phyloP scores from a whole-genome alignment of 257 asterid species.

The Nicotiana tabacum region DNA sequence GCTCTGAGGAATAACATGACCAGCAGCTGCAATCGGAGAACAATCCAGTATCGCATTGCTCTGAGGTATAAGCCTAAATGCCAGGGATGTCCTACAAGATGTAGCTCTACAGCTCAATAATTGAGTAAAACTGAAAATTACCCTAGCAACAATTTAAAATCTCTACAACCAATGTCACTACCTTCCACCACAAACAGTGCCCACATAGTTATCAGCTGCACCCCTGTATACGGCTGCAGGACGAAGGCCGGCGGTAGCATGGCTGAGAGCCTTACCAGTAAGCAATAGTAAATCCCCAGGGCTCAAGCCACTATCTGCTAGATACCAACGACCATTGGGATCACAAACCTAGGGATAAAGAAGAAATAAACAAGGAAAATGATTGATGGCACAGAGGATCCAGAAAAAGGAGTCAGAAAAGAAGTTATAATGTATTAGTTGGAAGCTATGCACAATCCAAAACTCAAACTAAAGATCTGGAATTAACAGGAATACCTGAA shows the following conservation, averaged over 20 bases:
- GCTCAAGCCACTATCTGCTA: constrained; percentile 68
- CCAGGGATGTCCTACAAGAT: constrained; percentile 76
- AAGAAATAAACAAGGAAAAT: constrained; percentile 21
- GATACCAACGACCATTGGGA: constrained; percentile 94
- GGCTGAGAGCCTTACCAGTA: constrained; percentile 96
- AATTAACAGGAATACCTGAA: constrained; percentile 53
- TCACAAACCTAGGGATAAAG: constrained; percentile 68
- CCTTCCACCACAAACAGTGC: constrained; percentile 62
- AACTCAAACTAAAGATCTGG: not conserved
- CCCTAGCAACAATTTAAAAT: constrained; percentile 12
- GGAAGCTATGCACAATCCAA: not conserved
- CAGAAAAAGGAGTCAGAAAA: not conserved
- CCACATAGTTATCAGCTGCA: constrained; percentile 40
- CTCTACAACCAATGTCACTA: constrained; percentile 21
- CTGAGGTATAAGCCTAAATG: constrained; percentile 91
- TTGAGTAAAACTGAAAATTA: constrained; percentile 15
- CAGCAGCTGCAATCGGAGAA: constrained; percentile 81
- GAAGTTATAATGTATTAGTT: not conserved
- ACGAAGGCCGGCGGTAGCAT: constrained; percentile 86
- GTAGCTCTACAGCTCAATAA: constrained; percentile 7
- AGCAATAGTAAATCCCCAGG: constrained; percentile 83
- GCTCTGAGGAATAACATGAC: constrained; percentile 87
- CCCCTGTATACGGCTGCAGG: constrained; percentile 71
- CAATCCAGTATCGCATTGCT: constrained; percentile 90
- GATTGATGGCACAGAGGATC: constrained; percentile 7